These are phyloP conservation scores for Pythium rhizo-oryzae DNA, from an alignment of 352 stramenopile genomes.

Conservation along the genomic window DNA sequence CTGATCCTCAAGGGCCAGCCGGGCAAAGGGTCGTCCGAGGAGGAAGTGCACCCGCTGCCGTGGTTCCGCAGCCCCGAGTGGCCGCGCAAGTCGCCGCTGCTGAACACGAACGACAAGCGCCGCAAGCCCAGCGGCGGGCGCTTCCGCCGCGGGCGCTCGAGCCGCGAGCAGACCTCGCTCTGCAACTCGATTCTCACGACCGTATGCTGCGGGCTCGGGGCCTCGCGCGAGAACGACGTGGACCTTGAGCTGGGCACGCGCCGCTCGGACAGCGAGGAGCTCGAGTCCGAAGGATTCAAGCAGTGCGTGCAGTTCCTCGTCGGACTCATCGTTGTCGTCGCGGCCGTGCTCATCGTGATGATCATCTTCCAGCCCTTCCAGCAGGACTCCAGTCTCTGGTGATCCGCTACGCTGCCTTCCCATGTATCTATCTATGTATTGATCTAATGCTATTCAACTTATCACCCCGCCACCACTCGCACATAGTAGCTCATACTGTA, in stretches of 20 bases:
- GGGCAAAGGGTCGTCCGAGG: slow-evolving; percentile 29
- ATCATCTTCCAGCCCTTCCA: slow-evolving; percentile 71
- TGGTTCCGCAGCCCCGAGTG: slow-evolving; percentile 81
- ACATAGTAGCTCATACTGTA: not conserved
- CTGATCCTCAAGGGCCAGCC: slow-evolving; percentile 41
- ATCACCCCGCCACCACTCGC: not conserved
- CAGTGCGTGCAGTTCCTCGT: slow-evolving; percentile 77
- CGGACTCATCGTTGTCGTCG: slow-evolving; percentile 69
- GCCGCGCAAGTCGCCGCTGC: slow-evolving; percentile 32
- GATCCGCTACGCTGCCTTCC: not conserved
- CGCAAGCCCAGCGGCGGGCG: slow-evolving; percentile 11
- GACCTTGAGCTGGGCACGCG: slow-evolving; percentile 54
- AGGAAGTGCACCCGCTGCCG: slow-evolving; percentile 74
- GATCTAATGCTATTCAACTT: slow-evolving; percentile 25
- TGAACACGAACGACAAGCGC: slow-evolving; percentile 19
- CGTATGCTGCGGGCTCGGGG: slow-evolving; percentile 26
- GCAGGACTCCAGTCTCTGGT: slow-evolving; percentile 23
- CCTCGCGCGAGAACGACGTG: slow-evolving; percentile 32
- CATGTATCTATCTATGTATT: slow-evolving; percentile 25
- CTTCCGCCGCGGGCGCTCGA: slow-evolving; percentile 17
- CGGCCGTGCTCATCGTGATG: slow-evolving; percentile 62
- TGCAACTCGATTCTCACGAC: slow-evolving; percentile 25
- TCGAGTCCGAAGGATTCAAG: slow-evolving; percentile 62
- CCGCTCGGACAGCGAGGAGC: slow-evolving; percentile 17
- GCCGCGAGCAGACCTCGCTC: slow-evolving; percentile 21